A percentile compares a stretch with the other conserved stretches of the same genome.
Evolutionary conservation across 2,329 filamentous ascomycete species (phyloP).

Genomic region (Botryosphaeria dothidea): DNA sequence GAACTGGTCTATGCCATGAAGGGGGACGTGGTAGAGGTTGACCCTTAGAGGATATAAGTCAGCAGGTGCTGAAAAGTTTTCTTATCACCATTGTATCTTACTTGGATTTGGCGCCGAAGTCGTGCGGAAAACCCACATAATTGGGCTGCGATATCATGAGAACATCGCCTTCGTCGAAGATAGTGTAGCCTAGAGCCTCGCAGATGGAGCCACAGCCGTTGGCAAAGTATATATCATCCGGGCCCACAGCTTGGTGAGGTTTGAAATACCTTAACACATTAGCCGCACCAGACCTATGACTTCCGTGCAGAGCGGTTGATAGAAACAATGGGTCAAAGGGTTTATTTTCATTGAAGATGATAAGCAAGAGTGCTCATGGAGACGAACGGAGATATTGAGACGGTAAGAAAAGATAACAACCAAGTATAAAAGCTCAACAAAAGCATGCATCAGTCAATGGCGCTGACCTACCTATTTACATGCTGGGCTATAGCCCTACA

Average conservation of each 20-base stretch:
- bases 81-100: constrained; percentile 9
- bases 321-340: background rate
- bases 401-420: background rate
- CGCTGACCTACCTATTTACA: constrained; percentile 36
- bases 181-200: constrained; percentile 44
- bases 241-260: constrained; percentile 34
- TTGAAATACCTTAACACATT: constrained; percentile 34
- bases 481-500: constrained; percentile 42
- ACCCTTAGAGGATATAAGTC: constrained; percentile 27
- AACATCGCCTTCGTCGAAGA: constrained; percentile 48
- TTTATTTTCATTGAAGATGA: background rate
- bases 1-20: constrained; percentile 42
- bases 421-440: no score
- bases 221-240: constrained; percentile 42
- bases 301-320: background rate
- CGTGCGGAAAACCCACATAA: constrained; percentile 52
- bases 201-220: constrained; percentile 45
- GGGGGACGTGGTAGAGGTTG: constrained; percentile 42
- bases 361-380: no score
- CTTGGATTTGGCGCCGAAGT: constrained; percentile 48
- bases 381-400: background rate
- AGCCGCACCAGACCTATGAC: background rate
- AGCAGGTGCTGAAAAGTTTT: background rate
- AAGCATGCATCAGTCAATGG: no score
- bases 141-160: constrained; percentile 49